Percentiles rank a stretch among this genome's conserved stretches.
These are phyloP conservation scores for Globisporangium nodosum DNA, from an alignment of 352 stramenopile genomes.

Conservation along the genomic window DNA sequence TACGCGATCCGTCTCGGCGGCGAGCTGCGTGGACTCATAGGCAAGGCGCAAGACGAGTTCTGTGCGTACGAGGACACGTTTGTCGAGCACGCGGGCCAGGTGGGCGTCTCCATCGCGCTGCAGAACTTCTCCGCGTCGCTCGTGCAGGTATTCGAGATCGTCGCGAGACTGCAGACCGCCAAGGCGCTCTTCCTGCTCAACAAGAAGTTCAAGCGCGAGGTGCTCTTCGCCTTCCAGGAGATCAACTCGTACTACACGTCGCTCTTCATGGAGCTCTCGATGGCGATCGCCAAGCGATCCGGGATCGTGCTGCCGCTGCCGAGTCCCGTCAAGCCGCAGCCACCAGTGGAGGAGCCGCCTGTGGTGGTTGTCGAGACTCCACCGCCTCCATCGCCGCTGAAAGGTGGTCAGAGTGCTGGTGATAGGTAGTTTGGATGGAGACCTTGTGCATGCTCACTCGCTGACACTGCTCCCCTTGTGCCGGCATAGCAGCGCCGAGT, in stretches of 20 bases:
- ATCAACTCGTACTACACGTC: slow-evolving; percentile 85
- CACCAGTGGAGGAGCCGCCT: slow-evolving; percentile 10
- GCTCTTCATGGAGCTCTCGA: slow-evolving; percentile 78
- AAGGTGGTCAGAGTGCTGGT: background rate
- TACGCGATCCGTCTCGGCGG: slow-evolving; percentile 54
- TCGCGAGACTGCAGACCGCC: slow-evolving; percentile 43
- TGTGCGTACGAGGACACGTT: slow-evolving; percentile 57
- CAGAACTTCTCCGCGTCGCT: slow-evolving; percentile 74
- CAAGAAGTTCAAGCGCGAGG: slow-evolving; percentile 66
- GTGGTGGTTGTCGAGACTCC: background rate
- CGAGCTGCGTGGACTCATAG: slow-evolving; percentile 66
- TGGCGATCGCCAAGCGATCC: slow-evolving; percentile 51
- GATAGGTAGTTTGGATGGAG: background rate
- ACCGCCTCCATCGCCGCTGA: background rate
- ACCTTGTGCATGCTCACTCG: background rate
- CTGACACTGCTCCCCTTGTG: background rate
- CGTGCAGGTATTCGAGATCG: slow-evolving; percentile 42
- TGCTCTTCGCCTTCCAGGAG: slow-evolving; percentile 79
- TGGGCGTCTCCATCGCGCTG: slow-evolving; percentile 61
- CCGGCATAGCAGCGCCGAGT: background rate
- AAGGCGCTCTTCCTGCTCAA: slow-evolving; percentile 62
- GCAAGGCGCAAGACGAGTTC: slow-evolving; percentile 79
- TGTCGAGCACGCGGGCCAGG: slow-evolving; percentile 34
- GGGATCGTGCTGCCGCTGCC: slow-evolving; percentile 46
- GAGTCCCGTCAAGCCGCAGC: slow-evolving; percentile 21